Evolutionary conservation across 2,329 filamentous ascomycete species (phyloP), one percentile per base, ranked within the genome.

Genomic region (Aureobasidium sp.): DNA sequence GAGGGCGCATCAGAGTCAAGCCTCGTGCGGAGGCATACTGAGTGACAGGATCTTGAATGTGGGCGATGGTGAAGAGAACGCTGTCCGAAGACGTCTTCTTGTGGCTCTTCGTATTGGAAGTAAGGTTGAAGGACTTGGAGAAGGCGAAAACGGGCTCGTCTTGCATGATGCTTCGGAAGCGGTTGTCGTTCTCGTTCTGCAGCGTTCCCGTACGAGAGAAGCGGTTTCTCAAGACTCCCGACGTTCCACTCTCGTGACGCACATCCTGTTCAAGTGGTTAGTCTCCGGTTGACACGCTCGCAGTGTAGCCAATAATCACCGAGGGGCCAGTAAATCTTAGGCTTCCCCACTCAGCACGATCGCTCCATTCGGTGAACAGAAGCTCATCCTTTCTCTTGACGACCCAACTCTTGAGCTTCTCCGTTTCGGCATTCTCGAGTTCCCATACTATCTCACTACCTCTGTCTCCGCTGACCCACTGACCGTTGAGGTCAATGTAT

Each of bases 331-430:
- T 87, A 70, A 95, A 90, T 73, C 90, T 83, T 61, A 95, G 73
- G 32, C 85, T 87, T 4, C 91, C 91, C 91, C 91, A 95, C 81
- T 95, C 90, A 1, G 88, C 83, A 45, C 87, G 86, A 68, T 95
- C 91, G 47, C 75, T 75, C 61, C 81, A 81, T 72, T 95, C 91
- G 0, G 87, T 89, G 59, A 94, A 82, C n/a, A 89, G 77, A 71
- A 87, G 79, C 72, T 93, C 83, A 7, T 79, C 71, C 62, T 76
- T 76, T 42, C 85, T 80, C 61, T 80, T 79, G 34, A 90, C 78
- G 63, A 79, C 83, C 85, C 86, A 90, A 1, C 85, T 86, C 75
- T 89, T 88, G 16, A 66, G 58, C 21, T 61, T 45, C 62, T 60
- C 72, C 3, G 76, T 73, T 5, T 75, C 69, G 21, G 74, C 70